Evolutionary conservation across 495 filamentous ascomycete genomes (phyloP).

Genomic region (Alectoria sarmentosa): DNA sequence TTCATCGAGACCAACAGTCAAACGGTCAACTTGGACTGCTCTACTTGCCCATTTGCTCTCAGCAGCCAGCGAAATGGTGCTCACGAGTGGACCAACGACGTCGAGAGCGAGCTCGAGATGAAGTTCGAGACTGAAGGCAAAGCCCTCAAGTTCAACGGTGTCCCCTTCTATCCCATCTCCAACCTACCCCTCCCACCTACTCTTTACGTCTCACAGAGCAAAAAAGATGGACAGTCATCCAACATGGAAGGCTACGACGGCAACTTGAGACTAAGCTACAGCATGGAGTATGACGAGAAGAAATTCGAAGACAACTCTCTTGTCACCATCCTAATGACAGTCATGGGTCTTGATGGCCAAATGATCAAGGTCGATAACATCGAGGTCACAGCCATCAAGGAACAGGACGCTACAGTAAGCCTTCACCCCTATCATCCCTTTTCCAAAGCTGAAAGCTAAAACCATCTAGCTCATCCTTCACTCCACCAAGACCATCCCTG

Average conservation of each 20-base stretch:
- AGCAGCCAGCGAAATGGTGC: constrained; percentile 26
- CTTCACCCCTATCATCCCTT: neutral
- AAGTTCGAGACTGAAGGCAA: constrained; percentile 40
- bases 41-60: constrained; percentile 41
- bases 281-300: constrained; percentile 23
- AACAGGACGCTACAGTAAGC: constrained; percentile 30
- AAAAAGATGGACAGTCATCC: constrained; percentile 20
- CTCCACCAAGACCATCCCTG: constrained; percentile 18
- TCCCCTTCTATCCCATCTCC: constrained; percentile 43
- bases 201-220: constrained; percentile 22
- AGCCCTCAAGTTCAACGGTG: constrained; percentile 41
- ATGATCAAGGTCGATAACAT: constrained; percentile 45
- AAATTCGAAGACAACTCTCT: constrained; percentile 19
- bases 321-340: constrained; percentile 22
- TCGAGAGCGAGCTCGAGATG: constrained; percentile 29
- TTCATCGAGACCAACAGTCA: constrained; percentile 31
- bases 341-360: constrained; percentile 44
- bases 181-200: constrained; percentile 27
- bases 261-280: constrained; percentile 26
- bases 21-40: constrained; percentile 38
- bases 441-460: constrained; percentile 3
- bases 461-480: constrained; percentile 12
- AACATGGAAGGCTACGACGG: constrained; percentile 21
- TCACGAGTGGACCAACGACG: constrained; percentile 24
- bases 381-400: constrained; percentile 38